Conservation (phyloP, 306 rosid genomes). For the Acacia crassicarpa region DNA sequence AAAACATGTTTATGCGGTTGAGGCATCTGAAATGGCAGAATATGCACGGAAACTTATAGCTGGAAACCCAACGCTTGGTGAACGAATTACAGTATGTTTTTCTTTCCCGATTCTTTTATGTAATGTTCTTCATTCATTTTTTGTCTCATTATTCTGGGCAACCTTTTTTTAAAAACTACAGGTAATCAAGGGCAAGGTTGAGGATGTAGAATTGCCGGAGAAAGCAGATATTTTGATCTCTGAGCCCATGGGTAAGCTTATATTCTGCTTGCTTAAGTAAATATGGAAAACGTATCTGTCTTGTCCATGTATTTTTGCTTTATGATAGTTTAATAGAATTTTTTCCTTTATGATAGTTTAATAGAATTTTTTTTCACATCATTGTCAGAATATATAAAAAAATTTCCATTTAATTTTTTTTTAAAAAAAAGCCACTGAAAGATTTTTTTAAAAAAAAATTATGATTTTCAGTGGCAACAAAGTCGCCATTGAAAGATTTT, state of each 20-base stretch:
- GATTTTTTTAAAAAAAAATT: no score
- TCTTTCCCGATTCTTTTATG: neutral
- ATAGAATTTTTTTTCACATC: no score
- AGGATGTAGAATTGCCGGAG: slow-evolving; percentile 89
- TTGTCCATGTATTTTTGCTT: slow-evolving; percentile 17
- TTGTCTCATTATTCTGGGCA: slow-evolving; percentile 21
- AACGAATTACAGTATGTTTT: slow-evolving; percentile 81
- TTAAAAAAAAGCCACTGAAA: no score
- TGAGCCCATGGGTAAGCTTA: slow-evolving; percentile 92
- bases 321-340: no score
- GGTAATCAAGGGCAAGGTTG: slow-evolving; percentile 94
- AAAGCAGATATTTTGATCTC: slow-evolving; percentile 95
- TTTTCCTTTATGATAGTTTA: no score
- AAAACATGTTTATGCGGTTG: slow-evolving; percentile 97
- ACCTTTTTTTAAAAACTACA: slow-evolving; percentile 26
- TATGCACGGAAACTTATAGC: slow-evolving; percentile 82
- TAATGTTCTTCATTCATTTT: neutral
- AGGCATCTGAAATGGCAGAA: slow-evolving; percentile 99
- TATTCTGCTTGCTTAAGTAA: slow-evolving; percentile 9
- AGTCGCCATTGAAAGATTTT: no score
- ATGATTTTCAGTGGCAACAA: no score
- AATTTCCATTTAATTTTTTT: no score
- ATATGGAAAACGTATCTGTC: neutral
- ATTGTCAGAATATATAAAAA: no score
- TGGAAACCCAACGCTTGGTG: slow-evolving; percentile 76